These are phyloP conservation scores for Misopates orontium DNA, from an alignment of 257 asterid genomes.

Conservation along the genomic window DNA sequence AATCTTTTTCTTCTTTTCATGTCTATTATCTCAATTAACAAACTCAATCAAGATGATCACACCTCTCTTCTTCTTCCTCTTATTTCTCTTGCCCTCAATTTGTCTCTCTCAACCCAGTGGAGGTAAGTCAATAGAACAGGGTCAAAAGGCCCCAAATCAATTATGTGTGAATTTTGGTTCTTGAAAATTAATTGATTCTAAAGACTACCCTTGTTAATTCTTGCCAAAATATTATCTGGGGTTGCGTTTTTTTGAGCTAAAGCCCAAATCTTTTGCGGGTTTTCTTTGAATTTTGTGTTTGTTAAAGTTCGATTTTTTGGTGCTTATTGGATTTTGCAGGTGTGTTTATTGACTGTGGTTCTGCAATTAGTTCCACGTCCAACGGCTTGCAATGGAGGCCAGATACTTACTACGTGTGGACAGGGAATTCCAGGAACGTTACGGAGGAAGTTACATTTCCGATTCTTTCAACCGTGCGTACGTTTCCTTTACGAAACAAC, in stretches of 20 bases:
- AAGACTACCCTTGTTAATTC: conserved; percentile 1
- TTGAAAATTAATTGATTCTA: conserved; percentile 12
- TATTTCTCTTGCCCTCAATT: conserved; percentile 39
- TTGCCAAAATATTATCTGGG: conserved; percentile 26
- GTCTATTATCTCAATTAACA: conserved; percentile 2
- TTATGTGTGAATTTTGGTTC: neutral
- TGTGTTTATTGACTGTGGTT: conserved; percentile 71
- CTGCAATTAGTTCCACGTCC: conserved; percentile 38
- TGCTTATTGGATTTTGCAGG: conserved; percentile 40
- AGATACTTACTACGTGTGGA: conserved; percentile 48
- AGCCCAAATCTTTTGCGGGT: conserved; percentile 1
- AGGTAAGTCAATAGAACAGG: conserved; percentile 39
- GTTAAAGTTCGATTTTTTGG: neutral
- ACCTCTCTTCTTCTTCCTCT: conserved; percentile 38
- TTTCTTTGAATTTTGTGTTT: neutral
- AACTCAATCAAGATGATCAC: conserved; percentile 29
- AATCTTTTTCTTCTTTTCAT: neutral
- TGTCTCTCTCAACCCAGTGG: conserved; percentile 48
- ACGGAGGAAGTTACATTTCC: conserved; percentile 29
- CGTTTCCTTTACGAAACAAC: conserved; percentile 60
- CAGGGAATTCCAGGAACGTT: conserved; percentile 52
- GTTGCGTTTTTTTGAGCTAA: conserved; percentile 16
- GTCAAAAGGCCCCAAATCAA: neutral
- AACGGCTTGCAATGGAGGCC: conserved; percentile 64
- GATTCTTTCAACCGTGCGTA: conserved; percentile 65